Evolutionary conservation across 768 basidiomycete genomes (phyloP), one percentile per base, ranked within the genome.

Genomic region (Podaxis mareebaensis): DNA sequence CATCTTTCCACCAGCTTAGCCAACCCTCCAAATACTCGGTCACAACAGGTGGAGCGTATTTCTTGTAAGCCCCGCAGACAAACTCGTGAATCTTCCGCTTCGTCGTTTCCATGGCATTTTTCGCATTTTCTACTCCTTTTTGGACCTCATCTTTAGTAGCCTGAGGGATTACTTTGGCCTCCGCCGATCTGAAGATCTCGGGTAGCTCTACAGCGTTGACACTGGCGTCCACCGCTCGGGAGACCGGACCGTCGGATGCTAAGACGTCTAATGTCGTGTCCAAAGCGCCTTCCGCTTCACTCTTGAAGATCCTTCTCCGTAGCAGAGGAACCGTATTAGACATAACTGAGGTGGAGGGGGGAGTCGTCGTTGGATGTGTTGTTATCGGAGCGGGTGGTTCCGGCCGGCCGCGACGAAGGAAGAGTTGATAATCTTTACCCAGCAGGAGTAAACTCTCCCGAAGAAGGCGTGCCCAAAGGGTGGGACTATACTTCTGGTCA

Each of bases 391-490:
- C 28, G 1, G 72, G 67, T 0, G 76, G 70, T 1, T 69, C 62
- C 12, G 76, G 78, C 20, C 77, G 75, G 0, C 92, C 92, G n/a
- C 84, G 77, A 0, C 84, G 79, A 2, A 89, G 74, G 53, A 93
- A 76, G 0, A 79, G 75, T 67, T 89, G 89, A 65, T 92, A 92
- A 71, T 94, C 90, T 1, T 76, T 70, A 8, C 90, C 91, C 1
- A 93, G 78, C 6, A 82, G 70, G 10, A 90, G 69, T 2, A 94
- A 78, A 7, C 82, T 78, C 60, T 87, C 85, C 3, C 90, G 81
- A 7, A 78, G 77, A 36, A 92, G 74, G 1, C 79, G 78, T 20
- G 76, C 77, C 92, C 92, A 93, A 8, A 91, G 73, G 57, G 76
- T 85, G 0, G 86, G 87, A 7, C 76, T 79, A 57, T 84, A 83